Base-by-base conservation (phyloP, 176 grass and related monocot genomes). In the Chrysopogon serrulatus region DNA sequence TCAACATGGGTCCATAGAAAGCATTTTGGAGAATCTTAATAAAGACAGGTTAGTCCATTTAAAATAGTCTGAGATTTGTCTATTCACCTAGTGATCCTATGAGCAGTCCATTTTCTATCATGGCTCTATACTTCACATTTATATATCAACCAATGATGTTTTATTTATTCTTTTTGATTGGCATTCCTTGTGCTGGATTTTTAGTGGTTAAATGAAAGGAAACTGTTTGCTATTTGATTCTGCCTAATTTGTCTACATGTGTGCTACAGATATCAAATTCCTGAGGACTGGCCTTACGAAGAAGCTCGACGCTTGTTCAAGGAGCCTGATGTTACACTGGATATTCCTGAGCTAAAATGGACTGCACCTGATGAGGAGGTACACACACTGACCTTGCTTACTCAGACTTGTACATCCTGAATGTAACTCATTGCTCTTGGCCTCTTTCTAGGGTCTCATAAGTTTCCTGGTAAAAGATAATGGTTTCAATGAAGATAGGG, bases 221-320 rank as follows among this genome's bases (percentile, higher is more conserved):
- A 44, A 42, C 33, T 33, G 30, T 64, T 88, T 83, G 34, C 18
- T 68, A 12, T 82, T 65, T 73, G 39, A 36, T 78, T 83, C 18
- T 72, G 21, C 9, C 56, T 71, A 14, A 77, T 83, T 63, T 72
- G 2, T 6, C 8, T 41, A 21, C 18, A 32, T 54, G 23, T 64
- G 6, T 90, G 47, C 34, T 77, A 63, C 81, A 98, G 96, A 79
- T 98, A 90, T 86, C 91, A 98, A 70, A 90, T 98, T 78, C 93
- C 92, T 5, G 87, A 95, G 70, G 91, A 93, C 17, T 98, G 96
- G 96, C 96, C 96, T 85, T 98, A 95, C 84, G 53, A 89, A 85
- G 96, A 98, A 84, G 93, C 90, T 90, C 84, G 96, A 32, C 80
- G 43, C 30, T 82, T 95, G 89, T 98, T 98, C 80, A 98, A 95